These are phyloP conservation scores for Hypoxylon rubiginosum DNA, from an alignment of 2,329 filamentous ascomycete genomes.

Conservation along the genomic window DNA sequence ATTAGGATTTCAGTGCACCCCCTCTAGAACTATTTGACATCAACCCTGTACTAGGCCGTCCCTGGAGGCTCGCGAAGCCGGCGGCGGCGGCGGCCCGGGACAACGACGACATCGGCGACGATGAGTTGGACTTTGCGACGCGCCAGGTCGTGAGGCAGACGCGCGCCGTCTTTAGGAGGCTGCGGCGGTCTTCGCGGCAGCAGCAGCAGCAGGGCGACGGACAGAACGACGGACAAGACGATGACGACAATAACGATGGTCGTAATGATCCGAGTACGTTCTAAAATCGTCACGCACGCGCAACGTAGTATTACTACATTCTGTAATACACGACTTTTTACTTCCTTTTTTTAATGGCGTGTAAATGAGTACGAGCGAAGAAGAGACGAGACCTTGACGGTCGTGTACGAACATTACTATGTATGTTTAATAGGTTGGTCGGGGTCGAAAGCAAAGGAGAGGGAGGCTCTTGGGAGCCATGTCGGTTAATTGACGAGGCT, in stretches of 20 bases:
- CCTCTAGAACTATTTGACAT: background rate
- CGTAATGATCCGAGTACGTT: slow-evolving; percentile 1
- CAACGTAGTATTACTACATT: background rate
- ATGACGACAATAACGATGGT: background rate
- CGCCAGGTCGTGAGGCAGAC: background rate
- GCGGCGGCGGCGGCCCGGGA: background rate
- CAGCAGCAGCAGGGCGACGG: background rate
- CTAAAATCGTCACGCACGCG: background rate
- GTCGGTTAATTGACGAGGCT: background rate
- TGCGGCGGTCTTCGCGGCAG: background rate
- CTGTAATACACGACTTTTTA: background rate
- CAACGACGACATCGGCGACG: background rate
- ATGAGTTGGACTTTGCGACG: background rate
- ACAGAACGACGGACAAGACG: background rate
- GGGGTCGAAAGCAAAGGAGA: background rate
- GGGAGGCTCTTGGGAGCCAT: background rate
- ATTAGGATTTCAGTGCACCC: slow-evolving; percentile 43
- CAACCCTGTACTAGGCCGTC: background rate
- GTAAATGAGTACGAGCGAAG: background rate
- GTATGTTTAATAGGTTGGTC: background rate
- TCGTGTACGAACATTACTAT: slow-evolving; percentile 5
- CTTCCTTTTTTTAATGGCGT: background rate
- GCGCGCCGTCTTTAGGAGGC: background rate
- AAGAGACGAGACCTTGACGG: background rate
- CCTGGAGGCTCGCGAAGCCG: background rate